Base-by-base conservation (phyloP, 352 stramenopile species). In the Plasmopara halstedii region DNA sequence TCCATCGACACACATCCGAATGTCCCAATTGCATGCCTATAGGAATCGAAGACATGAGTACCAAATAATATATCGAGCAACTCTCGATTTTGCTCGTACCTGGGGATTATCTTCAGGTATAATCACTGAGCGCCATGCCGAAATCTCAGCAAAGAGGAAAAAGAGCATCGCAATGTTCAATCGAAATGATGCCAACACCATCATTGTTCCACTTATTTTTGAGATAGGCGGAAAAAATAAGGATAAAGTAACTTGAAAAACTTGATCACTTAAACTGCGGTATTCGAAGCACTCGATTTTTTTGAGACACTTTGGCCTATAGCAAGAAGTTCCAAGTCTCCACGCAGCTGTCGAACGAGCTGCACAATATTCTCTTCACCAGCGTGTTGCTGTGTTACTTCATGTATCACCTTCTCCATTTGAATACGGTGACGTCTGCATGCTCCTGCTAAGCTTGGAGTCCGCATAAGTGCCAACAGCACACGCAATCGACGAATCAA, bases 1-100 rank as follows among this genome's bases (percentile, higher is more conserved):
- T 39, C 72, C 72, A 48, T 87, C 72, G 21, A 41, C 53, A 19
- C 75, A 87, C 26, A 87, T 62, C 37, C 69, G 72, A 39, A 85
- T 48, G 45, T 83, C 72, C 75, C 70, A 85, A 37, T 64, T 32
- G 45, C 75, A 87, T 9, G 58, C 57, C 75, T 87, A 20, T 1
- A 46, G 26, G 17, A 7, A 45, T 20, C 15, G 18, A 19, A 13
- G 27, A 39, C 3, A 15, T 22, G 13, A 37, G 1, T 13, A 20
- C 14, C 14, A 42, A 36, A 22, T n/a, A 11, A 23, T 13, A 33
- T 18, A 27, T 42, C 5, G 26, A 42, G 46, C 6, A n/a, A 29
- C 20, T 42, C 8, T 13, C 21, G 14, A 27, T 2, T 6, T 20
- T 29, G 8, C 47, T 36, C 35, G 13, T 64, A 76, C 70, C 62